Evolutionary conservation across 345 rosid genomes (phyloP).

Genomic region (Psidium guajava): DNA sequence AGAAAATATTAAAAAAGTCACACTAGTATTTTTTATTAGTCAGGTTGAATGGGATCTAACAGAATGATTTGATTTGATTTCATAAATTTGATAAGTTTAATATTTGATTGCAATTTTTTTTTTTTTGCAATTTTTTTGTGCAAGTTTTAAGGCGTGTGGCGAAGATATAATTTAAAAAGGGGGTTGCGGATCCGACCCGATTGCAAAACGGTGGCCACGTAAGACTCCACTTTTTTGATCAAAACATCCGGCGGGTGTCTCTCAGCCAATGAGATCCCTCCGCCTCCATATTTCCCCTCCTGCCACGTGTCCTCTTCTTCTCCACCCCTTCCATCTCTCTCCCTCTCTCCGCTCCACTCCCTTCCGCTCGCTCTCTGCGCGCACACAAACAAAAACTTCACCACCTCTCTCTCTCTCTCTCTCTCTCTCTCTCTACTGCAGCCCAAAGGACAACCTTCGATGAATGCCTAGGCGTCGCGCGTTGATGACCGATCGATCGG

Average conservation of each 20-base stretch:
- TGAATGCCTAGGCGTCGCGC: conserved; percentile 15
- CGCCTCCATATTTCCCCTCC: not conserved
- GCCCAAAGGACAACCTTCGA: not conserved
- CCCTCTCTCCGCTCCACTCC: not conserved
- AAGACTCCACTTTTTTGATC: not conserved
- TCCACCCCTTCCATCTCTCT: conserved; percentile 37
- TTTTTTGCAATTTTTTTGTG: too few species aligned
- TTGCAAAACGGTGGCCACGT: not conserved
- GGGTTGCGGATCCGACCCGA: not conserved
- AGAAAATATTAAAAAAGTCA: too few species aligned
- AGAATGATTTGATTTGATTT: too few species aligned
- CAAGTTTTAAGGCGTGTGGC: too few species aligned
- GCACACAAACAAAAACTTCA: conserved; percentile 1
- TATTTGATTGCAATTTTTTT: too few species aligned
- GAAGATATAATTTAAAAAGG: too few species aligned
- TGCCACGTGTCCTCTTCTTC: conserved; percentile 52
- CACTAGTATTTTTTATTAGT: too few species aligned
- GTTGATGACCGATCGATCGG: not conserved
- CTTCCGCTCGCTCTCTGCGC: not conserved
- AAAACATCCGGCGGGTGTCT: not conserved
- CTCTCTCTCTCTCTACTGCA: not conserved
- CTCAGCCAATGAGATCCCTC: conserved; percentile 5
- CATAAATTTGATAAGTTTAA: too few species aligned
- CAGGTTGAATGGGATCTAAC: too few species aligned
- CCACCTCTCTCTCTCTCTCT: not conserved